Base-by-base conservation (phyloP, 23 red algal species). In the Gracilaria vermiculophylla region DNA sequence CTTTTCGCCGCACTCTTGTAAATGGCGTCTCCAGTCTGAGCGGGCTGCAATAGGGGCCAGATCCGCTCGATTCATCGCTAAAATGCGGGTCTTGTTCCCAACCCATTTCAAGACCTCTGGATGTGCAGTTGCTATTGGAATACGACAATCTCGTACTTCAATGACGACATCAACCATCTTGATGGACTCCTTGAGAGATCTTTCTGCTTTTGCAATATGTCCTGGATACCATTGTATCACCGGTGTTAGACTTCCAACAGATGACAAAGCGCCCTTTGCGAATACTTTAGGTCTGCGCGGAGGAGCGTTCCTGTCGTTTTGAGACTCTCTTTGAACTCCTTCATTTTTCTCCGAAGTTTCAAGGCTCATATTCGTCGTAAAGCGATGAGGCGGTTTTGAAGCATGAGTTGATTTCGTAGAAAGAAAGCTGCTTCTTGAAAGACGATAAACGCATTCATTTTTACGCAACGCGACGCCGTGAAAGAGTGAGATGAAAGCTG, bases 171-270 rank as follows among this genome's bases (percentile, higher is more conserved):
- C 97, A 32, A 96, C 92, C 35, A 95, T 55, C 65, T 83, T 85
- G n/a, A 99, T 92, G n/a, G 74, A 82, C 39, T 92, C 92, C 41
- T 79, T 65, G 35, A 99, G 56, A 34, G 88, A 40, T 19, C 94
- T 43, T 49, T 92, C 86, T 43, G 97, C 97, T 62, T 99, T 99
- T 25, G 92, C 92, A 81, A 99, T 99, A 41, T 99, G 97, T 0
- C 97, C 97, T 40, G 97, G 97, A 78, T 95, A 99, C 97, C 97
- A 97, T 51, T 94, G 72, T 55, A 95, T 95, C 19, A 69, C 37
- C 4, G 93, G 85, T 17, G 21, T 47, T n/a, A 91, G 6, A 29
- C 62, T 56, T 60, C 86, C 93, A n/a, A 80, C 78, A 16, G 69
- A 72, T 40, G 93, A 91, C 20, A 95, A 85, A 23, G 69, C 80